Base-by-base conservation (phyloP, 2,329 filamentous ascomycete genomes). In the Raffaelea arxii region DNA sequence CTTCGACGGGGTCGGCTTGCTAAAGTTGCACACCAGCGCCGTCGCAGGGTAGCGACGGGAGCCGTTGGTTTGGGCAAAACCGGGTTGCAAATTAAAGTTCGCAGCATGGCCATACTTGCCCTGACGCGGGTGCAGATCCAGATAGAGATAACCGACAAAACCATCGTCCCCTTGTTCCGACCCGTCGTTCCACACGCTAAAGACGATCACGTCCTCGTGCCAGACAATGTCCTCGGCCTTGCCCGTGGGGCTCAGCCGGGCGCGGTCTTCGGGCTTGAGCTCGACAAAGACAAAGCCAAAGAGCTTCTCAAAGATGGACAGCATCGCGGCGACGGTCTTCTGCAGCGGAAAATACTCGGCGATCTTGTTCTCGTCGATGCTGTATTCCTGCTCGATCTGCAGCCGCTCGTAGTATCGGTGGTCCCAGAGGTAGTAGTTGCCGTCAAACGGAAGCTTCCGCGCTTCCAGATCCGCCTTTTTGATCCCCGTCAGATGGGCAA, bases 21-120 rank as follows among this genome's bases (percentile, higher is more conserved):
- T 85, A 62, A 91, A 91, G 67, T 91, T 91, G 74, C 86, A 91
- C 11, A 91, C 85, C 11, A 91, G 70, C 2, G 86, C 84, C 0
- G 86, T 91, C 1, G 82, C 82, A 6, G 86, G 85, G 61, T 89
- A 90, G 47, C 80, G 74, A 46, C 84, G 75, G 30, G 77, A 81
- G 51, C 84, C 85, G 50, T 88, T 78, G 44, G 76, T 69, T 48
- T 74, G 69, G 47, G 80, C 66, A 64, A 77, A 88, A 22, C 84
- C 84, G 1, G 85, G 84, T 63, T 87, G 80, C 2, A 92, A 64
- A 63, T 82, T 86, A 69, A 92, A 91, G 69, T 91, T 91, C 57
- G 86, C 86, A 6, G 86, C 86, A 58, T 91, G 86, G 16, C 84
- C 82, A 61, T 91, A 91, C 63, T 92, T 92, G 63, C 87, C 86